A percentile compares a stretch with the other conserved stretches of the same genome.
Evolutionary conservation across 164 flowering plant genomes (phyloP).

Genomic region (Malania oleifera): DNA sequence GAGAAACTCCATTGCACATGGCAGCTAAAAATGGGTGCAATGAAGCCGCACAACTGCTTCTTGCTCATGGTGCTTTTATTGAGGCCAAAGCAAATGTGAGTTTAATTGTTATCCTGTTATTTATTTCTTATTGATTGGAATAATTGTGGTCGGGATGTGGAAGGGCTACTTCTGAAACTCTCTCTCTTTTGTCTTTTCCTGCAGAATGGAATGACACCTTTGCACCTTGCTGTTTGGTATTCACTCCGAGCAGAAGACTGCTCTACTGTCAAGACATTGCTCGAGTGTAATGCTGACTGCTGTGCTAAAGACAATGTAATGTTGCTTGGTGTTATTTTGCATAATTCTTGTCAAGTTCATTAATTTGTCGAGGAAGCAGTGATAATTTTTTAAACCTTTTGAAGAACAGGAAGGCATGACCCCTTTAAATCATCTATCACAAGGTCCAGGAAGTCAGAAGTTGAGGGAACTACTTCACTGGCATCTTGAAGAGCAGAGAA

Average conservation of each 20-base stretch:
- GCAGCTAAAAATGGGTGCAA: slow-evolving; percentile 96
- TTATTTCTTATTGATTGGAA: not conserved
- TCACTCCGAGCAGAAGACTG: slow-evolving; percentile 64
- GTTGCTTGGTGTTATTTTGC: not conserved
- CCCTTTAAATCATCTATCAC: slow-evolving; percentile 79
- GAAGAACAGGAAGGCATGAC: slow-evolving; percentile 75
- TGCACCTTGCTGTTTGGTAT: slow-evolving; percentile 96
- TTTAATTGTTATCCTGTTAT: slow-evolving; percentile 6
- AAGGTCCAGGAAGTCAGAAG: slow-evolving; percentile 67
- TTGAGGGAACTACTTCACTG: slow-evolving; percentile 48
- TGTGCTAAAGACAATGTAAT: slow-evolving; percentile 76
- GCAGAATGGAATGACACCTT: slow-evolving; percentile 99
- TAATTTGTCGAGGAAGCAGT: not conserved
- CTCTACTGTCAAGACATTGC: slow-evolving; percentile 69
- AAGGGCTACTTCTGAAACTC: not conserved
- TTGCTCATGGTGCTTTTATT: slow-evolving; percentile 70
- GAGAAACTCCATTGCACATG: slow-evolving; percentile 98
- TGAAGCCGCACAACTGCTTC: slow-evolving; percentile 74
- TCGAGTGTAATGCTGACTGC: slow-evolving; percentile 83
- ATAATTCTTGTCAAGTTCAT: not conserved
- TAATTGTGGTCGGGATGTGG: not conserved
- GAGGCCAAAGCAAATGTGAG: slow-evolving; percentile 92
- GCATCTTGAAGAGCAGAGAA: slow-evolving; percentile 78
- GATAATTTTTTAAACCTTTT: slow-evolving; percentile 1
- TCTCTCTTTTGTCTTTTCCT: not conserved